A percentile compares a stretch with the other conserved stretches of the same genome.
Conservation (phyloP, 2,329 filamentous ascomycete genomes). For the Ophiostoma piceae region DNA sequence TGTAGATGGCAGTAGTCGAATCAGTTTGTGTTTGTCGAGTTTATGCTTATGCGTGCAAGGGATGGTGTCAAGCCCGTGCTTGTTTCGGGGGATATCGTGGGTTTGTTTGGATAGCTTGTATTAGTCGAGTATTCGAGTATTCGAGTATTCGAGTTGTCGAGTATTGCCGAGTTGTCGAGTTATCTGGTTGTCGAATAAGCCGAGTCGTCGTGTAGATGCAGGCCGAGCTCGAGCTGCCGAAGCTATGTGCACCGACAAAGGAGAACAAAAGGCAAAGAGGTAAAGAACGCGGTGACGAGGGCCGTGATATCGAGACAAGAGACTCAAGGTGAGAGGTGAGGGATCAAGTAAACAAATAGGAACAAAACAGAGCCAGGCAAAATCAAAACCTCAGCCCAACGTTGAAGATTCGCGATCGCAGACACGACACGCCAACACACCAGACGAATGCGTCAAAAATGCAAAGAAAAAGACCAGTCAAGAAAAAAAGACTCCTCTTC, state of each 20-base stretch:
- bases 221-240: not conserved
- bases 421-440: constrained; percentile 8
- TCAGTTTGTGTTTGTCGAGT: not conserved
- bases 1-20: not conserved
- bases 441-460: not conserved
- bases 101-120: not conserved
- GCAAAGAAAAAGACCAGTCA: not conserved
- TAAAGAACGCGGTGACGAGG: not conserved
- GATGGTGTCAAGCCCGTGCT: not conserved
- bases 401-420: constrained; percentile 11
- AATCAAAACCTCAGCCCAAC: not conserved
- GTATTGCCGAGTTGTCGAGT: not conserved
- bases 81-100: not conserved
- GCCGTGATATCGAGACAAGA: not conserved
- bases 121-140: not conserved
- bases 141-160: no score
- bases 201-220: not conserved
- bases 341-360: not conserved
- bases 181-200: no score
- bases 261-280: not conserved
- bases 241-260: not conserved
- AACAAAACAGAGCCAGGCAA: not conserved
- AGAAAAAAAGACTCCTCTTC: not conserved
- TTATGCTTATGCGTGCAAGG: not conserved
- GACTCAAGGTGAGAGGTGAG: not conserved